phyloP scores from a whole-genome alignment of 306 rosid species.

The Senna siamea region DNA sequence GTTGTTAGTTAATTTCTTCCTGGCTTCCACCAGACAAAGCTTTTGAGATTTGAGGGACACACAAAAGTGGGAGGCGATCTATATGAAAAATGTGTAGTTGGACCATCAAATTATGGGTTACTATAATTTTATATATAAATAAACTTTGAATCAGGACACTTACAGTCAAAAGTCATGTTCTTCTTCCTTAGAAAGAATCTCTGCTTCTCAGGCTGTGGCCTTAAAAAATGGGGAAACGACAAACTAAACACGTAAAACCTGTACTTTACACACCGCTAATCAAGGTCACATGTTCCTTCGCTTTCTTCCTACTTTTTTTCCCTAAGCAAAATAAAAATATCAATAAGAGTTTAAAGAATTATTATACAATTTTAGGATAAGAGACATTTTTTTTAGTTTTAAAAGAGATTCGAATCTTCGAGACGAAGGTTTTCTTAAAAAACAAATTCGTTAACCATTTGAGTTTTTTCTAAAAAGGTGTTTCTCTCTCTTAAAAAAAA shows the following conservation, averaged over 20 bases:
- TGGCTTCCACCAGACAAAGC: background rate
- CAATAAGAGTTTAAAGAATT: no score
- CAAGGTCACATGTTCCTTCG: constrained; percentile 64
- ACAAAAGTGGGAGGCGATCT: constrained; percentile 19
- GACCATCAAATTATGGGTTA: background rate
- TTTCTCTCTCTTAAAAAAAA: no score
- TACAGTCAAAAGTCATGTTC: constrained; percentile 49
- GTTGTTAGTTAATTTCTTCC: background rate
- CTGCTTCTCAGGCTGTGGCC: constrained; percentile 25
- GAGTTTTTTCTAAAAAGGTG: no score
- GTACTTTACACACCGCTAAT: constrained; percentile 56
- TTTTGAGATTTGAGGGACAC: background rate
- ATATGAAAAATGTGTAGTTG: background rate
- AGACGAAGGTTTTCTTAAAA: no score
- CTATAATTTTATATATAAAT: background rate
- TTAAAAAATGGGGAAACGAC: constrained; percentile 45
- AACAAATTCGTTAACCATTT: no score
- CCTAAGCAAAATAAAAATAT: background rate
- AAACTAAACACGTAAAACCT: constrained; percentile 45
- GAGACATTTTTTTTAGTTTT: no score
- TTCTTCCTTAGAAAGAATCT: constrained; percentile 36
- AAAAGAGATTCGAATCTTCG: no score
- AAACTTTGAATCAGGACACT: constrained; percentile 40
- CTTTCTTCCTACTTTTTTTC: constrained; percentile 30
- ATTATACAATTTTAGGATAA: no score